Base-by-base conservation (phyloP, 345 rosid species). In the Euphorbia peplus region DNA sequence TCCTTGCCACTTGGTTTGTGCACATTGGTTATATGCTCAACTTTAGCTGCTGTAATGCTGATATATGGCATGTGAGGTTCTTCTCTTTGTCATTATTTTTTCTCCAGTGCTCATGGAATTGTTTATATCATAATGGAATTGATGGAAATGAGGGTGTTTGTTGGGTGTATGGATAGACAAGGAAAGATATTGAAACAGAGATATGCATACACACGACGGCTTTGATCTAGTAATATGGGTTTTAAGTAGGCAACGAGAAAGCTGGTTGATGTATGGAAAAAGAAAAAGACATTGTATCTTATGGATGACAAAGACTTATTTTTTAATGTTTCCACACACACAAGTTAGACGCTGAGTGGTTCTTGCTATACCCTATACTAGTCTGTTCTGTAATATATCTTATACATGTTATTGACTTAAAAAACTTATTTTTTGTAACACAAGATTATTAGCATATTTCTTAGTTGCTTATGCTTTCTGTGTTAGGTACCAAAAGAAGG, bases 401-500 rank as follows among this genome's bases (percentile, higher is more conserved):
- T 18, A 4, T 60, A 37, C 66, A 32, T 22, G 28, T 52, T 67
- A 25, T 71, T 60, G 4, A 21, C 42, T 22, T 55, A 0, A 41
- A 46, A 44, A 60, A 48, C n/a, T 59, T 52, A 41, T 2, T 66
- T 39, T 55, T 67, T 26, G 14, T 52, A 68, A 65, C 32, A 12
- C 48, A 21, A 10, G 58, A 54, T 67, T 63, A 60, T 64, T 21
- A n/a, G 24, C 62, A 52, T 28, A 70, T 66, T 69, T 66, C 52
- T 64, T 21, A n/a, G 24, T 64, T 57, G n/a, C 65, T 69, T 69
- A 22, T 30, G 15, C 48, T 48, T 47, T 66, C 18, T 71, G 50
- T 83, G 53, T 47, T 81, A 93, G 98, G 89, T 93, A 91, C 83
- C 98, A 93, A 84, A 93, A 93, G 84, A 93, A 89, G 84, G 83